phyloP scores from a whole-genome alignment of 371 early-diverging fungal genomes.

The Cokeromyces recurvatus region DNA sequence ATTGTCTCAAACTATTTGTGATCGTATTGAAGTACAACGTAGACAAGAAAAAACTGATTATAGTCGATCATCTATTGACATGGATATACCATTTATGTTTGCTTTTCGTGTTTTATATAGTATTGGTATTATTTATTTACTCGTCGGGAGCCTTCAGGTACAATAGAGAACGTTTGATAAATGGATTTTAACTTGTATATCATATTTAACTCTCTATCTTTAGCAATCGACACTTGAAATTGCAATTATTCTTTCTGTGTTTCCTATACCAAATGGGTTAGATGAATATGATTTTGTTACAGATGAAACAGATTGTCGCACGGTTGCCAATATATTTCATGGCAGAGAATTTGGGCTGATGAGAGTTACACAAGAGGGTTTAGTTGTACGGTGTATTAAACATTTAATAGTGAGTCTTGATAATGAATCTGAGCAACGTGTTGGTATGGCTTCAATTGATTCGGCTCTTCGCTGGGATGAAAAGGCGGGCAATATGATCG shows the following conservation, averaged over 20 bases:
- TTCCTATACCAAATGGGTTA: constrained; percentile 37
- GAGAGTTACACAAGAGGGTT: constrained; percentile 43
- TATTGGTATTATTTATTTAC: constrained; percentile 42
- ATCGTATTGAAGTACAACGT: constrained; percentile 41
- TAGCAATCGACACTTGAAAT: constrained; percentile 48
- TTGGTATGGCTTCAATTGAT: constrained; percentile 46
- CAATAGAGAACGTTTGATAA: neutral
- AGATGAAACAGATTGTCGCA: constrained; percentile 38
- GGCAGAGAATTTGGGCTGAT: constrained; percentile 46
- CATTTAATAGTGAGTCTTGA: constrained; percentile 45
- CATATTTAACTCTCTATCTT: too few species aligned
- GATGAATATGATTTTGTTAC: constrained; percentile 33
- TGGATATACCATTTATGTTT: constrained; percentile 49
- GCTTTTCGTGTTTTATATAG: constrained; percentile 46
- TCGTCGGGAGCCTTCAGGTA: constrained; percentile 47
- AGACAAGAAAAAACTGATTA: constrained; percentile 26
- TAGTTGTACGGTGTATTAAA: constrained; percentile 45
- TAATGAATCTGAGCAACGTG: constrained; percentile 36
- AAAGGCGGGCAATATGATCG: constrained; percentile 45
- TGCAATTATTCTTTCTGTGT: constrained; percentile 44
- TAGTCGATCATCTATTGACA: constrained; percentile 16
- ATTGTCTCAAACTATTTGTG: constrained; percentile 41
- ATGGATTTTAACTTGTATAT: neutral
- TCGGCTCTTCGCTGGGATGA: constrained; percentile 47
- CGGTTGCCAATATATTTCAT: constrained; percentile 30